phyloP scores from a whole-genome alignment of 1,284 basidiomycete genomes.

The Inonotus hispidus region DNA sequence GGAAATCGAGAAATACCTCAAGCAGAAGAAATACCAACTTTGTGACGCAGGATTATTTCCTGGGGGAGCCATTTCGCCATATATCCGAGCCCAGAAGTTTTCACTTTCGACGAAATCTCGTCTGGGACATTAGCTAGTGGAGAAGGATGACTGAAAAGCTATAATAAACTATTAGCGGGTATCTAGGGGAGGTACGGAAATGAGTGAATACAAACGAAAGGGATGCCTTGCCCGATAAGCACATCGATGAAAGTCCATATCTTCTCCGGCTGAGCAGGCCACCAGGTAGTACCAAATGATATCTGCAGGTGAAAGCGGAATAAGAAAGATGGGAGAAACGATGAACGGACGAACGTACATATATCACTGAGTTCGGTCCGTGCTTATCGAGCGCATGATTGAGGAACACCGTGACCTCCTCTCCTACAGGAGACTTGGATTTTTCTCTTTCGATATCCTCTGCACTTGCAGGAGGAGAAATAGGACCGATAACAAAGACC shows the following conservation, averaged over 20 bases:
- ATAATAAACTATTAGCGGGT: not conserved
- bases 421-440: not conserved
- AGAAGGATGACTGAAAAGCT: slow-evolving; percentile 17
- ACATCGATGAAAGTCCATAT: slow-evolving; percentile 16
- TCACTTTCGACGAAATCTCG: slow-evolving; percentile 6
- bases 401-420: slow-evolving; percentile 7
- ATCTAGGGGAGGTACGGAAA: not conserved
- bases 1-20: not conserved
- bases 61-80: slow-evolving; percentile 19
- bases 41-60: slow-evolving; percentile 18
- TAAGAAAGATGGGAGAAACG: not conserved
- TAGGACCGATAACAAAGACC: not conserved
- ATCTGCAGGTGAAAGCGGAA: slow-evolving; percentile 3
- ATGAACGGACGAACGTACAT: slow-evolving; percentile 3
- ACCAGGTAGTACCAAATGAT: slow-evolving; percentile 18
- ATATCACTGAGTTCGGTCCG: slow-evolving; percentile 14
- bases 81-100: slow-evolving; percentile 11
- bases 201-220: slow-evolving; percentile 13
- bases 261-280: slow-evolving; percentile 16
- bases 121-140: slow-evolving; percentile 13
- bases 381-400: slow-evolving; percentile 7
- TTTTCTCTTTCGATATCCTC: slow-evolving; percentile 1
- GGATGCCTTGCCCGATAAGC: slow-evolving; percentile 13
- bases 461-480: not conserved
- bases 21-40: not conserved